These are phyloP conservation scores for Pyricularia sp. DNA, from an alignment of 2,329 filamentous ascomycete genomes.

Conservation along the genomic window DNA sequence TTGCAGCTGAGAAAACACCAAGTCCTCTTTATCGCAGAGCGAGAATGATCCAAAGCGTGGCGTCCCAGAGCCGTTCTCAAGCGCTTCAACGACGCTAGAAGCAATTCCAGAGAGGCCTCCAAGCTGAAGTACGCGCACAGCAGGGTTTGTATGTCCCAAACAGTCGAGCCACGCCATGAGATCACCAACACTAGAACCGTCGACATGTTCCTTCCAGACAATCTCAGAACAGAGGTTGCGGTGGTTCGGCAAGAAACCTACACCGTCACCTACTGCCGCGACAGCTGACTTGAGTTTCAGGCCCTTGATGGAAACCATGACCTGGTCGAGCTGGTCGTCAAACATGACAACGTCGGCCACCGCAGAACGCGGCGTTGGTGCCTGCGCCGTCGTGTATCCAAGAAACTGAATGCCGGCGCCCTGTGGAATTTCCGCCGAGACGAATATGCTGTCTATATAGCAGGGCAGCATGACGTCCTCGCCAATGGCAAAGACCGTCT, in stretches of 20 bases:
- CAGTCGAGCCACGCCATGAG: constrained; percentile 20
- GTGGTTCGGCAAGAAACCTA: constrained; percentile 35
- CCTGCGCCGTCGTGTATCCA: constrained; percentile 30
- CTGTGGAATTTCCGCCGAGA: constrained; percentile 28
- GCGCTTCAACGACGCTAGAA: constrained; percentile 10
- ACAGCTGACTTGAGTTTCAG: constrained; percentile 29
- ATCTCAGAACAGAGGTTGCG: constrained; percentile 39
- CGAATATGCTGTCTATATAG: constrained; percentile 32
- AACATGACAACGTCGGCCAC: constrained; percentile 34
- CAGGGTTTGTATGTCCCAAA: constrained; percentile 29
- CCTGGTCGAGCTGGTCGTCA: constrained; percentile 19
- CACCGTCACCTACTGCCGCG: constrained; percentile 14
- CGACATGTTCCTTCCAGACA: constrained; percentile 32
- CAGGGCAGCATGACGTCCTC: constrained; percentile 38
- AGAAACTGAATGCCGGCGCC: constrained; percentile 24
- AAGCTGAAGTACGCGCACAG: constrained; percentile 27
- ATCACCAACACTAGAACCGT: constrained; percentile 11
- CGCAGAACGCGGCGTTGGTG: constrained; percentile 23
- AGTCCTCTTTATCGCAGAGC: constrained; percentile 12
- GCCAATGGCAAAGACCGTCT: constrained; percentile 37
- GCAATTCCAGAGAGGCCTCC: constrained; percentile 16
- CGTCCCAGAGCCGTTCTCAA: constrained; percentile 16
- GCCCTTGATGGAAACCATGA: constrained; percentile 33
- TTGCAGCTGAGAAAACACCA: constrained; percentile 2
- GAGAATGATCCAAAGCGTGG: constrained; percentile 25